A percentile compares a stretch with the other conserved stretches of the same genome.
phyloP scores from a whole-genome alignment of 148 eudicot genomes.

The Polygonum maritimum region DNA sequence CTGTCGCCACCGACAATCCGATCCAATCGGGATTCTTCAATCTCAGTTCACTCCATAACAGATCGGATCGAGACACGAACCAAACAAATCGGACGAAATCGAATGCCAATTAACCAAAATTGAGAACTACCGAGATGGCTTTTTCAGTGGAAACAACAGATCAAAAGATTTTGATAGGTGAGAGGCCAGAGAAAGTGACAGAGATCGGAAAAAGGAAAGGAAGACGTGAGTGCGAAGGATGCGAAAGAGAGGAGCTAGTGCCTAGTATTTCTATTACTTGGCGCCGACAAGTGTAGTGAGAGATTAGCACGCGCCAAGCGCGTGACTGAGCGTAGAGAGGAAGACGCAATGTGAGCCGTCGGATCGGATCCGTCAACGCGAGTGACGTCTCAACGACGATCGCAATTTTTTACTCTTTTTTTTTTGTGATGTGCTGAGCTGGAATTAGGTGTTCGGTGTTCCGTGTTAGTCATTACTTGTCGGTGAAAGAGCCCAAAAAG shows the following conservation, averaged over 20 bases:
- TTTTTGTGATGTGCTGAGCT: background rate
- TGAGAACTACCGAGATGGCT: background rate
- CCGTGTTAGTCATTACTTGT: background rate
- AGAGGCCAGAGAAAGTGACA: background rate
- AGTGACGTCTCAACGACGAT: background rate
- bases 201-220: background rate
- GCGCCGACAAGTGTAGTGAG: background rate
- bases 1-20: slow-evolving; percentile 3
- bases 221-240: background rate
- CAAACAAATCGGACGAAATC: background rate
- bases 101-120: background rate
- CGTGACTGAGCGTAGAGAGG: background rate
- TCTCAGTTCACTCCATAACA: slow-evolving; percentile 5
- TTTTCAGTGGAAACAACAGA: background rate
- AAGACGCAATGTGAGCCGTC: background rate
- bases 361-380: background rate
- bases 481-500: background rate
- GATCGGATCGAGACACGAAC: background rate
- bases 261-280: background rate
- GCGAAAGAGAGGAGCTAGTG: background rate
- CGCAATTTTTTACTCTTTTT: background rate
- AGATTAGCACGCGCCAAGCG: background rate
- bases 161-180: background rate
- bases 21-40: background rate
- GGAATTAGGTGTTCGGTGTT: background rate